Base-by-base conservation (phyloP, 2,329 filamentous ascomycete genomes). In the Arthrobotrys pseudoclavata region DNA sequence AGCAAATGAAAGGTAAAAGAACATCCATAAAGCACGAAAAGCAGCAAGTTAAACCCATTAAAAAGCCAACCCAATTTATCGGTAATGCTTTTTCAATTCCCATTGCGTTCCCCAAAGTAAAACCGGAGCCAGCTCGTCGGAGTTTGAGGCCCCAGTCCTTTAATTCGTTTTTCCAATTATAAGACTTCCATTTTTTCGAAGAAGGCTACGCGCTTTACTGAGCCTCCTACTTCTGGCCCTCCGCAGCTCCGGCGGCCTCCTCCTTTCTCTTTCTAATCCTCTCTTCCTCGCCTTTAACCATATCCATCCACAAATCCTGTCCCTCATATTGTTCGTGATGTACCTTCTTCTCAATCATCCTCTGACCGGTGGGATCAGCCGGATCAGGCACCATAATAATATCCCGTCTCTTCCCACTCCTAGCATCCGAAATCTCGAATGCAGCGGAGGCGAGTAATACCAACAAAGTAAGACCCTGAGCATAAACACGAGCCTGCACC, bases 401-500 rank as follows among this genome's bases (percentile, higher is more conserved):
- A 92, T 92, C 97, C 83, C 91, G 88, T 79, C 91, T 92, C 82
- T 88, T 88, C 60, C 93, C 93, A 82, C 88, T 88, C 83, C 90
- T 90, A 80, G 91, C 91, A 84, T 99, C 96, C 67, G 86, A 86
- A 48, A 90, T 88, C 89, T 97, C 94, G 81, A 97, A 91, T 10
- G 89, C 91, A 55, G 95, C 93, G 34, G 90, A 92, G 70, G 92
- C 89, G 82, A 97, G 88, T 70, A 97, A 86, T 63, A 97, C 93
- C 79, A 91, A 92, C 55, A 97, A 86, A 4, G 94, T 97, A 81
- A 97, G 86, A 4, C 92, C 93, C 86, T 97, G 94, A 2, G 94
- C 94, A 85, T 97, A 97, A 80, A 97, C 91, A 88, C 94, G 91
- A 24, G 94, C 94, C 87, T 97, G 94, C 15, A 97, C 94, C 22